A percentile compares a stretch with the other conserved stretches of the same genome.
Conservation (phyloP, 257 asterid species). For the Fraxinus anomala region DNA sequence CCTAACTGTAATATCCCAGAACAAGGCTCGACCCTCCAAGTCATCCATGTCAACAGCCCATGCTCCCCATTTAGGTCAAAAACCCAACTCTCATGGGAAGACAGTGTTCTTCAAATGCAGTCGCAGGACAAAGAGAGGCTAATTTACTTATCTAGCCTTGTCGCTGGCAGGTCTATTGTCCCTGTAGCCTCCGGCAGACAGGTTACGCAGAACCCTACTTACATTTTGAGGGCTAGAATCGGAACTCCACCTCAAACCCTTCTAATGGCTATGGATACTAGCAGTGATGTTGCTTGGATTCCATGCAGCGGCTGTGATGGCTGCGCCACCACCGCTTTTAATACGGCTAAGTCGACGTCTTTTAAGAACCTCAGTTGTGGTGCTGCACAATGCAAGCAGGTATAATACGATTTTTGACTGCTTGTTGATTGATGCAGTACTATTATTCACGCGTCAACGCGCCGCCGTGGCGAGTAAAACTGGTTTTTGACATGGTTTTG, state of each 20-base stretch:
- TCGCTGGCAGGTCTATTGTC: constrained; percentile 37
- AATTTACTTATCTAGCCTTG: constrained; percentile 50
- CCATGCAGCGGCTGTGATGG: constrained; percentile 65
- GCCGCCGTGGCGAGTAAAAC: background rate
- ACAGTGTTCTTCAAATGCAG: constrained; percentile 54
- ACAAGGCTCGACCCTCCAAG: constrained; percentile 37
- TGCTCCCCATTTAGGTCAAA: constrained; percentile 49
- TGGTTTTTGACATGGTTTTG: background rate
- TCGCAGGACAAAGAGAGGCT: constrained; percentile 50
- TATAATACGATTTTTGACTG: background rate
- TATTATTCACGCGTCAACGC: constrained; percentile 10
- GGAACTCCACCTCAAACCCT: constrained; percentile 68
- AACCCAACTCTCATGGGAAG: constrained; percentile 52
- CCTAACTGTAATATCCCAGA: constrained; percentile 29
- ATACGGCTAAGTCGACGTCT: constrained; percentile 40
- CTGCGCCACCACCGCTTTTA: constrained; percentile 43
- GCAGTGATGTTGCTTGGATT: constrained; percentile 63
- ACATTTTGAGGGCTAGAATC: constrained; percentile 50
- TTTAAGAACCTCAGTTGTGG: constrained; percentile 45
- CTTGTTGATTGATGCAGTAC: background rate
- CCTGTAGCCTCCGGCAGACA: constrained; percentile 69
- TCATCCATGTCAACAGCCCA: constrained; percentile 46
- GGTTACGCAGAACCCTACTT: constrained; percentile 58
- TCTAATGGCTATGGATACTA: constrained; percentile 62
- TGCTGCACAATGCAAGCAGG: constrained; percentile 53